phyloP scores from a whole-genome alignment of 2,329 filamentous ascomycete genomes.

The Xylaria sp. region DNA sequence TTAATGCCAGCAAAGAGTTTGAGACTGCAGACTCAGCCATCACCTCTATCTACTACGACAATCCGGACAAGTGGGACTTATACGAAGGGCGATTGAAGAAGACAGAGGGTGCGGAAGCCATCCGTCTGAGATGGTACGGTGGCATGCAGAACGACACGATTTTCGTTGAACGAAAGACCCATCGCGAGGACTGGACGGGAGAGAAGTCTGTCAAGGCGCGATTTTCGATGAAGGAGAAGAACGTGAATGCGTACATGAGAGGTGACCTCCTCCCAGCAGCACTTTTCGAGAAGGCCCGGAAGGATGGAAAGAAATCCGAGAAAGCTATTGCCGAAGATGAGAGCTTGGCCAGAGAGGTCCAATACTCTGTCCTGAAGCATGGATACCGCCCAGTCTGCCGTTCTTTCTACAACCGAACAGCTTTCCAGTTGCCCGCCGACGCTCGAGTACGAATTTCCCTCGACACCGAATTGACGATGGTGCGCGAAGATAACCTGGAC shows the following conservation, averaged over 20 bases:
- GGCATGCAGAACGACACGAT: slow-evolving; percentile 94
- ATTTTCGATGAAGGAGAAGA: slow-evolving; percentile 93
- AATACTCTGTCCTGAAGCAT: slow-evolving; percentile 86
- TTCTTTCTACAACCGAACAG: slow-evolving; percentile 96
- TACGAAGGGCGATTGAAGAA: slow-evolving; percentile 95
- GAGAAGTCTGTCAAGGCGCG: slow-evolving; percentile 98
- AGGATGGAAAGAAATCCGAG: slow-evolving; percentile 88
- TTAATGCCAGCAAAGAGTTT: slow-evolving; percentile 96
- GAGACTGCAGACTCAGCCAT: slow-evolving; percentile 87
- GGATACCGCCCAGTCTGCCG: slow-evolving; percentile 84
- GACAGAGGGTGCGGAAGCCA: slow-evolving; percentile 94
- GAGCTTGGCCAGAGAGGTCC: slow-evolving; percentile 82
- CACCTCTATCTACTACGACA: slow-evolving; percentile 98
- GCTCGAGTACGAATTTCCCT: slow-evolving; percentile 93
- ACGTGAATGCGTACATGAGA: slow-evolving; percentile 83
- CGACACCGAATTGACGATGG: slow-evolving; percentile 92
- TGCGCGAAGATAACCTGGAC: slow-evolving; percentile 90
- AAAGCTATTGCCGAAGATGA: slow-evolving; percentile 90
- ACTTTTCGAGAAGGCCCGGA: slow-evolving; percentile 94
- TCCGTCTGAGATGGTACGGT: slow-evolving; percentile 94
- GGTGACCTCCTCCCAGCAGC: slow-evolving; percentile 80
- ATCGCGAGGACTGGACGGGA: slow-evolving; percentile 97
- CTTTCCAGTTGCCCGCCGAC: slow-evolving; percentile 94
- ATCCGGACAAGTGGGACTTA: slow-evolving; percentile 86
- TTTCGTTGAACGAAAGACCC: slow-evolving; percentile 95